Percentiles rank a stretch among this genome's conserved stretches.
Conservation (phyloP, 208 protist species). For the Trypanosoma grayi region DNA sequence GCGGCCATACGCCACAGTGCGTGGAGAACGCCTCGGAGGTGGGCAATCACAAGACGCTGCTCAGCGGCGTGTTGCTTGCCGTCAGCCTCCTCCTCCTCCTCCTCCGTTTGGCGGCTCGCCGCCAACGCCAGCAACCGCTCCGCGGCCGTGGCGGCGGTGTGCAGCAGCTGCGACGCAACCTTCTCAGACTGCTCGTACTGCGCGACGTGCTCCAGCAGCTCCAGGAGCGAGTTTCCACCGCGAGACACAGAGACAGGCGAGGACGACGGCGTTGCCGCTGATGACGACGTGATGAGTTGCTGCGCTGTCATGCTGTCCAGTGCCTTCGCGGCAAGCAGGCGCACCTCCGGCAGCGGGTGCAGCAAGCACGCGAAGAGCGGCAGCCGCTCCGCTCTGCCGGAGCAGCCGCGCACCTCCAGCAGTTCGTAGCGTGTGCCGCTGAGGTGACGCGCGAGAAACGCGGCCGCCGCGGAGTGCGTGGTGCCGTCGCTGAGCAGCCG, state of each 20-base stretch:
- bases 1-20: constrained; percentile 30
- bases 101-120: constrained; percentile 3
- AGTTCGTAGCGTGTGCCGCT: constrained; percentile 71
- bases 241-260: too few species aligned
- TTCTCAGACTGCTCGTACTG: constrained; percentile 28
- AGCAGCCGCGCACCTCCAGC: constrained; percentile 39
- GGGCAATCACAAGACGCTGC: constrained; percentile 1
- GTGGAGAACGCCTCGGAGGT: constrained; percentile 25
- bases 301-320: constrained; percentile 44
- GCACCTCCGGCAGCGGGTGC: constrained; percentile 67
- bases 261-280: too few species aligned
- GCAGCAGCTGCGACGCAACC: constrained; percentile 24
- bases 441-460: constrained; percentile 72
- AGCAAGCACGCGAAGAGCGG: constrained; percentile 82
- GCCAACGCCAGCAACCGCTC: constrained; percentile 13
- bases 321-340: constrained; percentile 43
- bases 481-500: constrained; percentile 38
- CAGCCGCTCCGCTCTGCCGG: constrained; percentile 36
- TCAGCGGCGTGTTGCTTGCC: not conserved
- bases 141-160: constrained; percentile 10
- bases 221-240: constrained; percentile 40
- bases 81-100: not conserved
- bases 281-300: constrained; percentile 35
- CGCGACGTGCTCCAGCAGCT: constrained; percentile 45
- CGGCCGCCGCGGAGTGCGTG: constrained; percentile 29